Conservation (phyloP, 2,329 filamentous ascomycete genomes). For the Tolypocladium endophyticum region DNA sequence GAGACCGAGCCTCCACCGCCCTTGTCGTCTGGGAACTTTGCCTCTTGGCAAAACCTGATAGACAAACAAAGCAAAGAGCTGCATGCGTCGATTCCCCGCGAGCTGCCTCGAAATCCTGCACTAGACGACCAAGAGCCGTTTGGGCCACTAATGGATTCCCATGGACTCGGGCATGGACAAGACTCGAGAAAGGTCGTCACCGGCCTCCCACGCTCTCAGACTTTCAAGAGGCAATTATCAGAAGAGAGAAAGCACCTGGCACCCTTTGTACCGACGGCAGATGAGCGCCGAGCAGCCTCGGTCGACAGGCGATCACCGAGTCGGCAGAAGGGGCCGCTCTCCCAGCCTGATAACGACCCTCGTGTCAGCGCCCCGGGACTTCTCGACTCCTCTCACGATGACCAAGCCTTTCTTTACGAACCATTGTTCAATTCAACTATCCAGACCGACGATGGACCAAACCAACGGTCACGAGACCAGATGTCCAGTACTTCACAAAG, state of each 20-base stretch:
- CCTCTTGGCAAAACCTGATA: constrained; percentile 19
- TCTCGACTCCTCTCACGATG: constrained; percentile 15
- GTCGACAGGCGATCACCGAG: constrained; percentile 40
- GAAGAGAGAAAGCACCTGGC: constrained; percentile 66
- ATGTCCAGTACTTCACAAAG: neutral
- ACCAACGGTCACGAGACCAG: neutral
- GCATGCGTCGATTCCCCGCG: constrained; percentile 3
- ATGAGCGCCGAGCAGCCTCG: constrained; percentile 63
- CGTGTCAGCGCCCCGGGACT: constrained; percentile 39
- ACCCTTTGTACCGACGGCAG: constrained; percentile 49
- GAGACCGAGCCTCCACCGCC: constrained; percentile 17
- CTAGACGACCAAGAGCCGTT: constrained; percentile 19
- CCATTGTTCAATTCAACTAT: constrained; percentile 8
- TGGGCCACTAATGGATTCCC: constrained; percentile 7
- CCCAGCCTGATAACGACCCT: constrained; percentile 18
- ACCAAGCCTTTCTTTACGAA: constrained; percentile 7
- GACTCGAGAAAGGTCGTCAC: constrained; percentile 54
- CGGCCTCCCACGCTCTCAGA: constrained; percentile 64
- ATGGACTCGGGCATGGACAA: neutral
- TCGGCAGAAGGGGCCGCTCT: constrained; percentile 17
- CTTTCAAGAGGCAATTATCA: constrained; percentile 74
- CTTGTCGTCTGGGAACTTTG: constrained; percentile 10
- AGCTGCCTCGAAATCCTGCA: constrained; percentile 19
- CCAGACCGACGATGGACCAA: constrained; percentile 5
- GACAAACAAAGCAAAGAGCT: constrained; percentile 9